Evolutionary conservation across 1,284 basidiomycete species (phyloP).

Genomic region (Fistulina hepatica): DNA sequence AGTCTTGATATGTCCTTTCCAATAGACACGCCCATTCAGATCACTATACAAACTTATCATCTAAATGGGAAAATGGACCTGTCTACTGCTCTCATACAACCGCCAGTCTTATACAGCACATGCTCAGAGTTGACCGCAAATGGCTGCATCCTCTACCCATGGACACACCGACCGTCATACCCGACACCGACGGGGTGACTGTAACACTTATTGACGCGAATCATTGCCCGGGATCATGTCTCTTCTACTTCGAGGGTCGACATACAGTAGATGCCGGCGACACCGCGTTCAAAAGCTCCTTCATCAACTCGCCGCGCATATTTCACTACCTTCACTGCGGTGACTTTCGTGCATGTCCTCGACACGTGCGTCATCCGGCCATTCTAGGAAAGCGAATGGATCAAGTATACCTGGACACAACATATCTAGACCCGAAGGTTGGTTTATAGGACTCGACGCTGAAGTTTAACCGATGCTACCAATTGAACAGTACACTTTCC

Average conservation of each 20-base stretch:
- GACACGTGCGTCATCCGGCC: conserved; percentile 73
- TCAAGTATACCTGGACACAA: conserved; percentile 91
- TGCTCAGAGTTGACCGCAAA: conserved; percentile 77
- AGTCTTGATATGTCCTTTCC: conserved; percentile 4
- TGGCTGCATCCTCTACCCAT: conserved; percentile 85
- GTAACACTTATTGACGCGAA: conserved; percentile 97
- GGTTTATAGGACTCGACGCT: conserved; percentile 10
- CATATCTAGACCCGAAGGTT: conserved; percentile 86
- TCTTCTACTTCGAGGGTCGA: conserved; percentile 88
- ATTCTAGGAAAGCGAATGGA: conserved; percentile 75
- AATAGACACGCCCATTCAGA: conserved; percentile 94
- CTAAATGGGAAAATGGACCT: conserved; percentile 80
- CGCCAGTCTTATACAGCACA: conserved; percentile 82
- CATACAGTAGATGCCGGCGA: conserved; percentile 87
- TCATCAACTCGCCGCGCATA: conserved; percentile 53
- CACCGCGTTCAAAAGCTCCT: conserved; percentile 58
- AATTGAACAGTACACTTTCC: conserved; percentile 72
- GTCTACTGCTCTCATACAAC: conserved; percentile 94
- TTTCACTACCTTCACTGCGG: conserved; percentile 96
- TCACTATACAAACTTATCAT: conserved; percentile 85
- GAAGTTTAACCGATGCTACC: neutral
- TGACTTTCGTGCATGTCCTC: conserved; percentile 83
- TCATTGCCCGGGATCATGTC: conserved; percentile 90
- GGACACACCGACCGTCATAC: conserved; percentile 64
- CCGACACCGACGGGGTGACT: conserved; percentile 74